A percentile compares a stretch with the other conserved stretches of the same genome.
Evolutionary conservation across 2,329 filamentous ascomycete species (phyloP).

Genomic region (Calonectria naviculata): DNA sequence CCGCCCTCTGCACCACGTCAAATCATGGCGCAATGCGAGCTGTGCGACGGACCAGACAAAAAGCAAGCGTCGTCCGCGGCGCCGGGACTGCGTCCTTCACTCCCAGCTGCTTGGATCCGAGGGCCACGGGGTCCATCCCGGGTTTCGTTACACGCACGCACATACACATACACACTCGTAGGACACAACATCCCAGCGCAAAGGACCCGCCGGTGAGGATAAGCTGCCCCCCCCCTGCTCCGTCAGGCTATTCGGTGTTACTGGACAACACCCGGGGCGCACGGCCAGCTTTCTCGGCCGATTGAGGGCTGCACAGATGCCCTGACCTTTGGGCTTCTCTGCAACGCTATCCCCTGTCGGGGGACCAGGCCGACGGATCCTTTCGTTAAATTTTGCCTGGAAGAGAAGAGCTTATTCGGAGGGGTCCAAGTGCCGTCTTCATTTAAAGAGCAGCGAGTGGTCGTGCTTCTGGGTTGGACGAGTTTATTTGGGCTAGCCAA

Average conservation of each 20-base stretch:
- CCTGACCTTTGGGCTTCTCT: background rate
- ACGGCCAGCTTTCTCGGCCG: conserved; percentile 8
- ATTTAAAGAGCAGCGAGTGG: background rate
- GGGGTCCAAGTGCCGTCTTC: background rate
- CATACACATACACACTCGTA: too few relatives aligned
- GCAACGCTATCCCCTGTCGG: conserved; percentile 5
- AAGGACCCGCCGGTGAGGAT: background rate
- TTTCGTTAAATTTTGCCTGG: conserved; percentile 6
- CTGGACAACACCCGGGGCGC: background rate
- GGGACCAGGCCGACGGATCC: background rate
- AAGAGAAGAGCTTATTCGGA: background rate
- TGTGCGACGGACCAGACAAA: background rate
- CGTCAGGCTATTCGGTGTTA: background rate
- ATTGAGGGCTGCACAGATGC: background rate
- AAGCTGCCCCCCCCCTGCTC: background rate
- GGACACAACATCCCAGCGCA: too few relatives aligned
- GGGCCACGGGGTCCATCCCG: background rate
- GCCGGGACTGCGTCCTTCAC: background rate
- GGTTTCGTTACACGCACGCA: background rate
- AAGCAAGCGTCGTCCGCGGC: background rate
- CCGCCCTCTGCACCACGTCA: background rate
- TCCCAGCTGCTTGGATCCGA: conserved; percentile 1
- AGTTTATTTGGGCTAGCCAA: background rate
- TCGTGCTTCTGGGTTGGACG: background rate
- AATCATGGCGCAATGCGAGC: background rate